A percentile compares a stretch with the other conserved stretches of the same genome.
Evolutionary conservation across 306 rosid species (phyloP).

Genomic region (Prunus mongolica): DNA sequence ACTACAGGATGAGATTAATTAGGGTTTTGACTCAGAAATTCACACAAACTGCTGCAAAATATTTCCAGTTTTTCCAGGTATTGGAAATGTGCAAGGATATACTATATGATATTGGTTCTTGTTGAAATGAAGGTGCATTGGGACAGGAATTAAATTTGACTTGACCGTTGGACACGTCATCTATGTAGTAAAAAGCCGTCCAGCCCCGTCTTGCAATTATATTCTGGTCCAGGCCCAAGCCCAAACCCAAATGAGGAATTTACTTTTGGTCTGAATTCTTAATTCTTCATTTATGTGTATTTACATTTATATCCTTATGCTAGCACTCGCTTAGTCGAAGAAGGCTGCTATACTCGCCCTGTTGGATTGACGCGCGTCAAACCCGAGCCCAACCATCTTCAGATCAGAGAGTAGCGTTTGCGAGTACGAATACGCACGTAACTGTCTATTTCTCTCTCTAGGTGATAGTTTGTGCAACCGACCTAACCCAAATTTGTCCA

Average conservation of each 20-base stretch:
- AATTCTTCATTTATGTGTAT: neutral
- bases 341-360: neutral
- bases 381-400: neutral
- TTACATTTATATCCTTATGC: neutral
- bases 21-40: neutral
- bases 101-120: neutral
- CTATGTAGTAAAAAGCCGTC: neutral
- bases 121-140: neutral
- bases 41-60: neutral
- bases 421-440: neutral
- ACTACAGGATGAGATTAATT: neutral
- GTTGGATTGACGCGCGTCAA: neutral
- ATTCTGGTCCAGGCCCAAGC: neutral
- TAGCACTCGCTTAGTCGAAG: neutral
- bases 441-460: neutral
- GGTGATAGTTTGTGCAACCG: neutral
- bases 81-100: neutral
- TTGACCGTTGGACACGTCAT: neutral
- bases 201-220: neutral
- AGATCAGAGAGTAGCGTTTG: neutral
- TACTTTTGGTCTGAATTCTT: too few species aligned
- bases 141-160: neutral
- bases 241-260: neutral
- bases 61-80: neutral
- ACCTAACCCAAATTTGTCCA: neutral